These are phyloP conservation scores for Magnusiomyces clavatus DNA, from an alignment of 1,139 yeast genomes.

Conservation along the genomic window DNA sequence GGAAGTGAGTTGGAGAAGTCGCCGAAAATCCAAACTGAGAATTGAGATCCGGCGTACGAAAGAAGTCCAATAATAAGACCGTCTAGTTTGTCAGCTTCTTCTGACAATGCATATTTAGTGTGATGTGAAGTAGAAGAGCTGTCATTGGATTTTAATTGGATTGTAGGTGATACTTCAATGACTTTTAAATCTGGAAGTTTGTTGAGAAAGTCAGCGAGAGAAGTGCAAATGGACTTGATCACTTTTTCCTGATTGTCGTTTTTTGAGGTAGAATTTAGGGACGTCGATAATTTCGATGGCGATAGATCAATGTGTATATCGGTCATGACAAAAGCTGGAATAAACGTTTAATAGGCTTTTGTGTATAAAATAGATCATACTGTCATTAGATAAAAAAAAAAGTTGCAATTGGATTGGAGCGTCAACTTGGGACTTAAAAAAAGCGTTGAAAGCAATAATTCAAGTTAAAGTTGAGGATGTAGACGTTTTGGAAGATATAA, in stretches of 20 bases:
- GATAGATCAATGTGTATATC: too few relatives aligned
- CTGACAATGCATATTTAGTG: background rate
- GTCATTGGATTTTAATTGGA: background rate
- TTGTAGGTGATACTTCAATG: background rate
- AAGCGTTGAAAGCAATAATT: too few relatives aligned
- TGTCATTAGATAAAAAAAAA: too few relatives aligned
- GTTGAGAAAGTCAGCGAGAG: slow-evolving; percentile 5
- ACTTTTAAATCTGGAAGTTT: background rate
- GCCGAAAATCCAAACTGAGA: slow-evolving; percentile 14
- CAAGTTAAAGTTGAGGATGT: background rate
- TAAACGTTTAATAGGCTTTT: too few relatives aligned
- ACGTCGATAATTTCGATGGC: too few relatives aligned
- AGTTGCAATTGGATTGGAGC: too few relatives aligned
- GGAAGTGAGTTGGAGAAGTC: slow-evolving; percentile 9
- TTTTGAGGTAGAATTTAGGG: too few relatives aligned
- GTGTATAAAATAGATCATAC: too few relatives aligned
- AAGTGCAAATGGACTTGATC: slow-evolving; percentile 1
- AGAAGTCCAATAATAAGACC: slow-evolving; percentile 15
- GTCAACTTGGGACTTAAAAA: too few relatives aligned
- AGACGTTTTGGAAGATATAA: background rate
- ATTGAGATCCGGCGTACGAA: slow-evolving; percentile 14
- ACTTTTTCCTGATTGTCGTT: background rate
- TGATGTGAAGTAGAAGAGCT: background rate
- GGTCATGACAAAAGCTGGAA: too few relatives aligned
- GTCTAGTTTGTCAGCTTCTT: slow-evolving; percentile 11